Percentiles rank a stretch among this genome's conserved stretches.
These are phyloP conservation scores for Saksenaea vasiformis DNA, from an alignment of 371 early-diverging fungal genomes.

Conservation along the genomic window DNA sequence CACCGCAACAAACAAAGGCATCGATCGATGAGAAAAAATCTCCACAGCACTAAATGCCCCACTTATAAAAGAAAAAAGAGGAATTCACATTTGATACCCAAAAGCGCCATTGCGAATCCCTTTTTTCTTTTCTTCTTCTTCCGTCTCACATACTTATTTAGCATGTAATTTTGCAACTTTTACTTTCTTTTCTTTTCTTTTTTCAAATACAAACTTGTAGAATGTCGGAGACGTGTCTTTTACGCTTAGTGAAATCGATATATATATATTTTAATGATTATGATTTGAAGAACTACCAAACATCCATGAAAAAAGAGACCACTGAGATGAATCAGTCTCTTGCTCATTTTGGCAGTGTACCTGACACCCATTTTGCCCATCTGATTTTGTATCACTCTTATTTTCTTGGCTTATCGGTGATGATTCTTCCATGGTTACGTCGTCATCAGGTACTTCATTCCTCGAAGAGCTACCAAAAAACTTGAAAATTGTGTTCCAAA, in stretches of 20 bases:
- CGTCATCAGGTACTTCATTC: background rate
- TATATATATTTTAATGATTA: background rate
- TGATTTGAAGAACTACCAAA: background rate
- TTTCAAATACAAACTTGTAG: background rate
- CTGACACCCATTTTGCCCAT: background rate
- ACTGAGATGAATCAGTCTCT: background rate
- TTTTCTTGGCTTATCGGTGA: background rate
- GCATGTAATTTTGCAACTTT: slow-evolving; percentile 1
- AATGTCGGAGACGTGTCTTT: background rate
- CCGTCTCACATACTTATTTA: slow-evolving; percentile 4
- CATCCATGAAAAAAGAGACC: background rate
- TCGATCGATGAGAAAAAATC: background rate
- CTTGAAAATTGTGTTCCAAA: background rate
- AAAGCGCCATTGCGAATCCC: background rate
- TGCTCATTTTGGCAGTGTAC: background rate
- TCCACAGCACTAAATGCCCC: background rate
- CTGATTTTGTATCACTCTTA: background rate
- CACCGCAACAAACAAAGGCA: background rate
- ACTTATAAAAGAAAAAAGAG: background rate
- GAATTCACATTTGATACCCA: background rate
- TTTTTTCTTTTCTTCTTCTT: background rate
- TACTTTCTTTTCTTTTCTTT: background rate
- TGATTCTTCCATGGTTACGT: background rate
- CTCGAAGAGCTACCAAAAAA: background rate
- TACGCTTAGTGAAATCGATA: background rate